Conservation (phyloP, 108 stramenopile genomes). For the Parmales sp. region DNA sequence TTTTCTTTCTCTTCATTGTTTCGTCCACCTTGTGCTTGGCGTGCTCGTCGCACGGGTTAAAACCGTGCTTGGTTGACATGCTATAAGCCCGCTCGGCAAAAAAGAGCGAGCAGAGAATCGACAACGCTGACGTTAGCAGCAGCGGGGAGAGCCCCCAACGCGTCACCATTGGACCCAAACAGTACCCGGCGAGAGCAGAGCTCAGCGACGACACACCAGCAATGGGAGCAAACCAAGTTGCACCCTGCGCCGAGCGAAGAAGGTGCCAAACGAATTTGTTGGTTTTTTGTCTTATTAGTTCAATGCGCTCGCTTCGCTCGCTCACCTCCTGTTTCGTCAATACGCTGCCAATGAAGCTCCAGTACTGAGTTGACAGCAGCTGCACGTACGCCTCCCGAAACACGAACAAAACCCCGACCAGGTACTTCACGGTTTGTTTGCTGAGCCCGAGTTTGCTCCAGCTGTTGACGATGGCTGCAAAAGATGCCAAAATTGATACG, state of each 20-base stretch:
- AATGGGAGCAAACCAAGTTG: neutral
- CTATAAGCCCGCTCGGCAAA: neutral
- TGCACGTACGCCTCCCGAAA: slow-evolving; percentile 10
- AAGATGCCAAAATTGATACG: neutral
- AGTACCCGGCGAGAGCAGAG: neutral
- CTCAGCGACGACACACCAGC: neutral
- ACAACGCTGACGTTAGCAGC: neutral
- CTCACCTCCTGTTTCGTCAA: too few species aligned
- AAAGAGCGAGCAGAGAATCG: neutral
- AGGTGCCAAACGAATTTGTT: too few species aligned
- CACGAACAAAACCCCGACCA: neutral
- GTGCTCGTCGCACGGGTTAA: slow-evolving; percentile 45
- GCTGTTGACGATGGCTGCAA: neutral
- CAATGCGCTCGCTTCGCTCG: too few species aligned
- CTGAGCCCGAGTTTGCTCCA: too few species aligned
- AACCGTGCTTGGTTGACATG: slow-evolving; percentile 27
- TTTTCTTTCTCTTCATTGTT: slow-evolving; percentile 27
- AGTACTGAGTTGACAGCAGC: slow-evolving; percentile 5
- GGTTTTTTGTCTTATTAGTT: too few species aligned
- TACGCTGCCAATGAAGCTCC: neutral
- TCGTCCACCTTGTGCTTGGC: slow-evolving; percentile 35
- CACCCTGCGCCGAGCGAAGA: too few species aligned
- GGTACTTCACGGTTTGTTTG: neutral
- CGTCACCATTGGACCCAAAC: neutral
- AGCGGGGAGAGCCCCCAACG: neutral